phyloP scores from a whole-genome alignment of 306 rosid species.

The Hippophae tibetana region DNA sequence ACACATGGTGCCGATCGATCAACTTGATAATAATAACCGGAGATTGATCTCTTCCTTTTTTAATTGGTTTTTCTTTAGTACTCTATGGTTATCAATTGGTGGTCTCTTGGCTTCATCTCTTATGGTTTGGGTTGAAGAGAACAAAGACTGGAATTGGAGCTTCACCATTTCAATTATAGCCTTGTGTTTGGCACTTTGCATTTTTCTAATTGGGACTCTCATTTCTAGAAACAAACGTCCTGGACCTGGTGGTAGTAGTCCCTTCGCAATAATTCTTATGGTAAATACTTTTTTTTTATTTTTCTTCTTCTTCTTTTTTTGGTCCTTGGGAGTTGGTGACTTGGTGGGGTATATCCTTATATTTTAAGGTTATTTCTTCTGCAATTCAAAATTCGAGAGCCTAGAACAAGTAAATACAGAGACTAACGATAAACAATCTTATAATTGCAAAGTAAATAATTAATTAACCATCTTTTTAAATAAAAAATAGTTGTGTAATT shows the following conservation, averaged over 20 bases:
- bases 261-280: conserved; percentile 15
- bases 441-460: conserved; percentile 12
- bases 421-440: background rate
- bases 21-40: conserved; percentile 23
- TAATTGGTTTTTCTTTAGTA: conserved; percentile 32
- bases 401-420: background rate
- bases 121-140: conserved; percentile 35
- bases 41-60: conserved; percentile 30
- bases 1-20: conserved; percentile 45
- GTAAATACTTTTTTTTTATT: background rate
- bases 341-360: background rate
- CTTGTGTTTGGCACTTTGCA: conserved; percentile 11
- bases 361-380: conserved; percentile 21
- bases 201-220: conserved; percentile 19
- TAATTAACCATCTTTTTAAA: background rate
- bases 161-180: conserved; percentile 14
- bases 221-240: conserved; percentile 26
- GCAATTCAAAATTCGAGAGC: conserved; percentile 10
- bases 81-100: conserved; percentile 6
- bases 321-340: background rate
- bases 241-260: conserved; percentile 12
- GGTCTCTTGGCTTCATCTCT: conserved; percentile 21
- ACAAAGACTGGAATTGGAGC: conserved; percentile 26
- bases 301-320: background rate
- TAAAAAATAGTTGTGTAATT: too few relatives aligned